Evolutionary conservation across 768 basidiomycete genomes (phyloP).

Genomic region (Naganishia vishniacii): DNA sequence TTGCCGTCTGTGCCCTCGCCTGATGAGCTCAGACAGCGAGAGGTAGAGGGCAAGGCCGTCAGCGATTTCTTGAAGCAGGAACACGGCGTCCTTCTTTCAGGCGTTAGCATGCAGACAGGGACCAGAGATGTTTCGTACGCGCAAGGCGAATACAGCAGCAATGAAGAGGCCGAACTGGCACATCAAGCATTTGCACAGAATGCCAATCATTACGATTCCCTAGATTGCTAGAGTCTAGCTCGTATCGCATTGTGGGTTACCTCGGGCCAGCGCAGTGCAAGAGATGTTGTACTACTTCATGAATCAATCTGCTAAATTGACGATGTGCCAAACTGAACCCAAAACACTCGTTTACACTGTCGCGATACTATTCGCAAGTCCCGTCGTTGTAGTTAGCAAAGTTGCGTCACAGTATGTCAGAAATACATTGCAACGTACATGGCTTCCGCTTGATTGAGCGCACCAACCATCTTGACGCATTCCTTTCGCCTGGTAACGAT

Average conservation of each 20-base stretch:
- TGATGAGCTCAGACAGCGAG: background rate
- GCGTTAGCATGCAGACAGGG: no score
- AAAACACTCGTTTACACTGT: background rate
- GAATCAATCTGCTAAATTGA: background rate
- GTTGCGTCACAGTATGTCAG: no score
- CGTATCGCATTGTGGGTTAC: no score
- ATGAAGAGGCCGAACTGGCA: background rate
- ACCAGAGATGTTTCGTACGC: no score
- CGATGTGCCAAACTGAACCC: background rate
- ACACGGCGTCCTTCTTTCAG: conserved; percentile 33
- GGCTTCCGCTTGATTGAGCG: conserved; percentile 90
- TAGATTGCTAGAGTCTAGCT: background rate
- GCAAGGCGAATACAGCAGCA: no score
- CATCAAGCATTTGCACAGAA: background rate
- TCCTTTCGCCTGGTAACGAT: conserved; percentile 70
- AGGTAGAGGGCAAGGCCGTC: conserved; percentile 29
- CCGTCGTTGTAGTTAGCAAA: no score
- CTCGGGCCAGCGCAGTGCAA: no score
- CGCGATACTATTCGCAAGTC: conserved; percentile 13
- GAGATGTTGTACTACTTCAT: background rate
- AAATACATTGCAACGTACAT: conserved; percentile 29
- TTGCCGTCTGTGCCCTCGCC: conserved; percentile 29
- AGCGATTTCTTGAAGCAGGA: conserved; percentile 34
- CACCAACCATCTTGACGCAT: conserved; percentile 83
- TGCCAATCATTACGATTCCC: no score